Evolutionary conservation across 352 stramenopile species (phyloP), one percentile per base, ranked within the genome.

Genomic region (Pythium folliculosum): DNA sequence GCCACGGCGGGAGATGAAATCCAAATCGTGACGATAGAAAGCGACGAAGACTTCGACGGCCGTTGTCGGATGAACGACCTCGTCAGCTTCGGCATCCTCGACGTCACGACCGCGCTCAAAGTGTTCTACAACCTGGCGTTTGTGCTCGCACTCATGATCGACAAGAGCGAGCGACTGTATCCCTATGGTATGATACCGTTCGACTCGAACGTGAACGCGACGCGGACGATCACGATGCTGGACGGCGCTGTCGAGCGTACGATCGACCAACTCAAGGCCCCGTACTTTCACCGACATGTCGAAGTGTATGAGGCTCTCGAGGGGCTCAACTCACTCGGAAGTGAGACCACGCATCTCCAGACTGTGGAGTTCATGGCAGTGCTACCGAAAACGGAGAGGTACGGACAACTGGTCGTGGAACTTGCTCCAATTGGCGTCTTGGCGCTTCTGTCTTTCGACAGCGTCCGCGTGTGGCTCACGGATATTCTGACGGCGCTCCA

Each of bases 401-500:
- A 32, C 40, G 40, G 14, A 16, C 40, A 16, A 19, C 14, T 47
- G 17, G 17, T 47, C 17, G 40, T 47, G 14, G 9, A 47, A 7
- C 40, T 47, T 13, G 40, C 40, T 19, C 40, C 40, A n/a, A 47
- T 47, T 16, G 40, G 40, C 40, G 40, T 47, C 17, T n/a, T 6
- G 17, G 40, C 13, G 17, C 13, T 6, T 16, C 40, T 13, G 5
- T 9, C 8, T 6, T 1, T 7, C 40, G 40, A 47, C 13, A 47
- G 5, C 6, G 40, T 47, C 5, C 14, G 40, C 17, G 14, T 8
- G 49, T 73, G 67, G 47, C 45, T 70, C 9, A 27, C n/a, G 23
- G 21, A 35, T 19, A 62, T 75, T 51, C 57, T 75, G 2, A 71
- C 56, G 35, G 63, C 63, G 0, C 47, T 71, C 53, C 71, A 53